These are phyloP conservation scores for Ceratocystis variospora DNA, from an alignment of 2,329 filamentous ascomycete species.

Conservation along the genomic window DNA sequence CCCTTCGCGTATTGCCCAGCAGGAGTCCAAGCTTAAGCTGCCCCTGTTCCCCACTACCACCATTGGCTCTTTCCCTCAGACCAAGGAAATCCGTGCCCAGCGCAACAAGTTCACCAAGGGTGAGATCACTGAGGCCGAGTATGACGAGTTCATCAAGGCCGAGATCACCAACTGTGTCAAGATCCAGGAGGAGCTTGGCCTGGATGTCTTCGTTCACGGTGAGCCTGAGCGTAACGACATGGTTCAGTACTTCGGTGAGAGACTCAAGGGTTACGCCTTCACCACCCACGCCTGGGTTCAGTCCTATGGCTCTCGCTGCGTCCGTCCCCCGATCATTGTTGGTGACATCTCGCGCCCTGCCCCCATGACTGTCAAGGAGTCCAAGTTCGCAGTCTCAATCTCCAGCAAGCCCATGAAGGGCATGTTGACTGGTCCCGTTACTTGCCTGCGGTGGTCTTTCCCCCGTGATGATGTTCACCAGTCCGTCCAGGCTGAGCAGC, in stretches of 20 bases:
- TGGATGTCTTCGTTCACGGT: slow-evolving; percentile 95
- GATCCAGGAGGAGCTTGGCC: slow-evolving; percentile 94
- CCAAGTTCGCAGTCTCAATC: slow-evolving; percentile 91
- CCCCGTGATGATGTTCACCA: slow-evolving; percentile 99
- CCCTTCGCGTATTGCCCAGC: slow-evolving; percentile 67
- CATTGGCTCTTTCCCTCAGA: slow-evolving; percentile 98
- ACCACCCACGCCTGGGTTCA: slow-evolving; percentile 99
- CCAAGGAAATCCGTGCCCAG: slow-evolving; percentile 92
- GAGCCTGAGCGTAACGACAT: slow-evolving; percentile 99
- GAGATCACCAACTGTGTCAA: slow-evolving; percentile 92
- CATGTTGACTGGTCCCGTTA: slow-evolving; percentile 98
- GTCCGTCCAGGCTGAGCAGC: slow-evolving; percentile 96
- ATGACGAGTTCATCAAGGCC: slow-evolving; percentile 98
- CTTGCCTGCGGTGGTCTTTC: slow-evolving; percentile 98
- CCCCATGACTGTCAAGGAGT: slow-evolving; percentile 99
- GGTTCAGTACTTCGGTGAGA: slow-evolving; percentile 99
- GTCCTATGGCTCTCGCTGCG: slow-evolving; percentile 95
- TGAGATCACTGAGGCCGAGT: slow-evolving; percentile 81
- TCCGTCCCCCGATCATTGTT: slow-evolving; percentile 94
- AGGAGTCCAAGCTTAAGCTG: slow-evolving; percentile 85
- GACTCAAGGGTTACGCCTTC: slow-evolving; percentile 92
- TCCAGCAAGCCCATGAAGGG: slow-evolving; percentile 99
- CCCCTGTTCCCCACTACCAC: slow-evolving; percentile 98
- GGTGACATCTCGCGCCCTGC: slow-evolving; percentile 94
- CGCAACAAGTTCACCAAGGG: slow-evolving; percentile 99